phyloP scores from a whole-genome alignment of 2,329 filamentous ascomycete genomes.

The Ophiostoma pallidulum region DNA sequence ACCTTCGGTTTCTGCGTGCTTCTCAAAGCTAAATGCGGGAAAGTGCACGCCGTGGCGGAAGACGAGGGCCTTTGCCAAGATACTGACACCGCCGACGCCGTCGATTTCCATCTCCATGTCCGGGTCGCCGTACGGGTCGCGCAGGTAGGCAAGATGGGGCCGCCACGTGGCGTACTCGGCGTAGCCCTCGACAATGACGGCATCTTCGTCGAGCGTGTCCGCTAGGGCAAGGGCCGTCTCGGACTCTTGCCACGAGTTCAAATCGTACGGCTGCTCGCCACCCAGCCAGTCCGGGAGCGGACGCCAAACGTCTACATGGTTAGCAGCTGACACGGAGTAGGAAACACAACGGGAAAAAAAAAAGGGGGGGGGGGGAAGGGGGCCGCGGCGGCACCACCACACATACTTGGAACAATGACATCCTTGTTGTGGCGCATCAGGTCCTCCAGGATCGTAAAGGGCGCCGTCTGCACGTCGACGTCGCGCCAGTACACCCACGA shows the following conservation, averaged over 20 bases:
- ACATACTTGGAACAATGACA: conserved; percentile 93
- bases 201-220: conserved; percentile 92
- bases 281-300: conserved; percentile 98
- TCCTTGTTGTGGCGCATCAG: conserved; percentile 99
- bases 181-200: conserved; percentile 97
- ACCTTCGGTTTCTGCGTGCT: conserved; percentile 95
- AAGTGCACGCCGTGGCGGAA: conserved; percentile 95
- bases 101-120: conserved; percentile 99
- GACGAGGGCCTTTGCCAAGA: conserved; percentile 88
- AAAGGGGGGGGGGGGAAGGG: conserved; percentile 2
- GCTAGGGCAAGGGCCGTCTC: conserved; percentile 90
- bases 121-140: conserved; percentile 92
- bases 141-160: conserved; percentile 90
- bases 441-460: conserved; percentile 93
- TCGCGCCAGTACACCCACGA: conserved; percentile 99
- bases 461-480: conserved; percentile 94
- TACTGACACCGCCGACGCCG: conserved; percentile 93
- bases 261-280: conserved; percentile 93
- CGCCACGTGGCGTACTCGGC: conserved; percentile 98
- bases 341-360: too few species aligned
- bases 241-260: conserved; percentile 99
- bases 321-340: too few species aligned
- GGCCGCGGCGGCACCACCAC: too few species aligned
- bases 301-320: conserved; percentile 77
- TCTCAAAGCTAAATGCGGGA: conserved; percentile 96